phyloP scores from a whole-genome alignment of 2,329 filamentous ascomycete species.

The Monilinia aucupariae region DNA sequence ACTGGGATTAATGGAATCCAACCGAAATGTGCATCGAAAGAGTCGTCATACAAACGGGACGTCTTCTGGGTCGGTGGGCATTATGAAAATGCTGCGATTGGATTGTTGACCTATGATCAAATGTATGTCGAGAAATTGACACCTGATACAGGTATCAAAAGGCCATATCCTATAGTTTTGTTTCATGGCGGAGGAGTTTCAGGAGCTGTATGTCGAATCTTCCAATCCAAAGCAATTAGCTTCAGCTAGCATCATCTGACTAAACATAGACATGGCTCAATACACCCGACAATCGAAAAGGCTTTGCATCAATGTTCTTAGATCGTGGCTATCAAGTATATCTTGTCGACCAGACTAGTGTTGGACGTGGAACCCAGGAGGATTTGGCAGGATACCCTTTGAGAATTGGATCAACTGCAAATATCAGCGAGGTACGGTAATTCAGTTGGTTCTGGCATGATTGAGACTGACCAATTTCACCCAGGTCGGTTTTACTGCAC shows the following conservation, averaged over 20 bases:
- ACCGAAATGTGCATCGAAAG: constrained; percentile 22
- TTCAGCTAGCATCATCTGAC: constrained; percentile 5
- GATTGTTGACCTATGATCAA: constrained; percentile 35
- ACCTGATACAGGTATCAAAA: constrained; percentile 26
- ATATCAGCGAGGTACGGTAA: constrained; percentile 16
- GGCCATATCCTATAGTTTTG: constrained; percentile 21
- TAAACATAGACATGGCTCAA: constrained; percentile 39
- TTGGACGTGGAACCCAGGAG: constrained; percentile 23
- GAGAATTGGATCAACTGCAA: constrained; percentile 23
- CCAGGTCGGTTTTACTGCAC: constrained; percentile 10
- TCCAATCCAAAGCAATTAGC: not conserved
- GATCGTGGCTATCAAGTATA: constrained; percentile 42
- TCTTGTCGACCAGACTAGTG: constrained; percentile 32
- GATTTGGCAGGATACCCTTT: constrained; percentile 26
- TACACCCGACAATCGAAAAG: constrained; percentile 42
- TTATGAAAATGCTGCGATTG: constrained; percentile 21
- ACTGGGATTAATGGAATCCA: constrained; percentile 21
- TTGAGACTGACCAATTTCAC: not conserved
- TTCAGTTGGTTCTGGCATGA: not conserved
- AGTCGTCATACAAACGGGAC: constrained; percentile 22
- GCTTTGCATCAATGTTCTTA: constrained; percentile 44
- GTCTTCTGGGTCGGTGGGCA: constrained; percentile 25
- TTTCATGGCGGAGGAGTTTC: constrained; percentile 22
- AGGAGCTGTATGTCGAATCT: constrained; percentile 18
- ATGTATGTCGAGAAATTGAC: constrained; percentile 48